Conservation (phyloP, 345 rosid genomes). For the Microcos paniculata region DNA sequence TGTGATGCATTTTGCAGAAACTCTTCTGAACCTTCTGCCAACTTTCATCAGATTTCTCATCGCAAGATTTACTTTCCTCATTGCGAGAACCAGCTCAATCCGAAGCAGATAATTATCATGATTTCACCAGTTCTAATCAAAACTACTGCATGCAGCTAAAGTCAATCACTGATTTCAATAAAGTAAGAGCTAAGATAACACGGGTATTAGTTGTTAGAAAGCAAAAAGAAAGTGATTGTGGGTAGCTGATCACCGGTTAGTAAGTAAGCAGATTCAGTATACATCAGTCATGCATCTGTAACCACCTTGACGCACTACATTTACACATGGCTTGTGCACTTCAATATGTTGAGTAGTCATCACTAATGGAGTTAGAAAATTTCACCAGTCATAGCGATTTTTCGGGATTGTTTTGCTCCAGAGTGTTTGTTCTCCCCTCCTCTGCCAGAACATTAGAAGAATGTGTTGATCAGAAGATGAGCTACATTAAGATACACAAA, state of each 20-base stretch:
- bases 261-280: slow-evolving; percentile 29
- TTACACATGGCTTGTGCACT: slow-evolving; percentile 30
- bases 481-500: background rate
- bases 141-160: slow-evolving; percentile 14
- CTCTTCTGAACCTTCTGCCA: background rate
- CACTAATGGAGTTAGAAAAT: slow-evolving; percentile 11
- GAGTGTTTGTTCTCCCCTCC: slow-evolving; percentile 20
- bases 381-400: slow-evolving; percentile 26
- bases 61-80: background rate
- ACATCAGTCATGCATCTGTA: slow-evolving; percentile 30
- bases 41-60: background rate
- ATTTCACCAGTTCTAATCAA: background rate
- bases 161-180: slow-evolving; percentile 4
- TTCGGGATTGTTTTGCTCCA: slow-evolving; percentile 23
- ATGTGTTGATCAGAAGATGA: slow-evolving; percentile 2
- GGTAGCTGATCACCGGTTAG: slow-evolving; percentile 23
- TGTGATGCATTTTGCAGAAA: background rate
- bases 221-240: background rate
- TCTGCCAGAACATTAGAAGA: slow-evolving; percentile 35
- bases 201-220: slow-evolving; percentile 7
- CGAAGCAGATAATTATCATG: background rate
- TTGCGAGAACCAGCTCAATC: background rate
- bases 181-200: background rate
- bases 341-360: slow-evolving; percentile 12
- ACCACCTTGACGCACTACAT: slow-evolving; percentile 32